Evolutionary conservation across 805 yeast species (phyloP).

Genomic region (Lachancea cidri): DNA sequence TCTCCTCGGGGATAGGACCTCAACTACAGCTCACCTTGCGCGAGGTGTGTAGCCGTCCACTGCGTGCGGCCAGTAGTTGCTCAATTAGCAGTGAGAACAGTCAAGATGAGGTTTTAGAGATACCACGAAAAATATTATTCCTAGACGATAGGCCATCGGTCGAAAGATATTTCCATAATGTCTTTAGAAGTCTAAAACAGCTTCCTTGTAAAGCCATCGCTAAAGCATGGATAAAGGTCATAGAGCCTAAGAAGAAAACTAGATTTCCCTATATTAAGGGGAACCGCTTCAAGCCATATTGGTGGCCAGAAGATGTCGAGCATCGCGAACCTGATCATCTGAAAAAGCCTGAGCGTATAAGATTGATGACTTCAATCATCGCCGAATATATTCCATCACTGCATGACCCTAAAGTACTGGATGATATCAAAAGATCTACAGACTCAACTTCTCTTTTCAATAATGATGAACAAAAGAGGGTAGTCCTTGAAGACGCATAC

Average conservation of each 20-base stretch:
- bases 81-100: too few relatives aligned
- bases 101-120: too few relatives aligned
- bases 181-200: constrained; percentile 43
- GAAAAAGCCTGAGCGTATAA: constrained; percentile 50
- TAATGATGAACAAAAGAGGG: constrained; percentile 11
- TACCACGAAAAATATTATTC: constrained; percentile 1
- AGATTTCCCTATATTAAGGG: constrained; percentile 56
- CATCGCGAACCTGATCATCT: constrained; percentile 76
- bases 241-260: constrained; percentile 66
- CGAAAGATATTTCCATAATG: constrained; percentile 12
- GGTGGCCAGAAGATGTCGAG: constrained; percentile 64
- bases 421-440: constrained; percentile 15
- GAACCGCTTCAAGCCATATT: constrained; percentile 46
- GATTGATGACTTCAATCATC: constrained; percentile 41
- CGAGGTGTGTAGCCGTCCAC: too few relatives aligned
- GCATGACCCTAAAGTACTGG: constrained; percentile 11
- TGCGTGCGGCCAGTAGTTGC: too few relatives aligned
- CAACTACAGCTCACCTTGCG: too few relatives aligned
- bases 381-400: constrained; percentile 16
- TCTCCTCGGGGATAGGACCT: too few relatives aligned
- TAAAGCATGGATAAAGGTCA: constrained; percentile 58
- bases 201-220: constrained; percentile 55
- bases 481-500: constrained; percentile 14
- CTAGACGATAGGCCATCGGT: constrained; percentile 6
- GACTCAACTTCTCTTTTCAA: constrained; percentile 15